Base-by-base conservation (phyloP, 768 basidiomycete genomes). In the Tephrocybe sp. region DNA sequence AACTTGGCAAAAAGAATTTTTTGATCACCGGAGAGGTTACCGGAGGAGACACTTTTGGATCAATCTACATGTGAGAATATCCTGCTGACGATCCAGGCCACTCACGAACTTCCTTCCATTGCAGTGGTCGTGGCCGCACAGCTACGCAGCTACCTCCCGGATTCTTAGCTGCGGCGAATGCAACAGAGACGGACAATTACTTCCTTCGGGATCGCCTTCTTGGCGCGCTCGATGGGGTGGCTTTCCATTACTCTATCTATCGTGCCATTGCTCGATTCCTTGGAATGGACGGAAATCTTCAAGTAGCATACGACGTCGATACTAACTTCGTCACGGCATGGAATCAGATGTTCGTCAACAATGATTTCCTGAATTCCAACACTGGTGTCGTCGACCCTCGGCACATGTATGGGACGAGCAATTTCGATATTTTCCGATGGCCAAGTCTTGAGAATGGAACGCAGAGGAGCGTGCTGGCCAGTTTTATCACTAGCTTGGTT, bases 401-500 rank as follows among this genome's bases (percentile, higher is more conserved):
- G 55, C 94, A 97, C 69, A 84, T 94, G 88, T 93, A 78, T 62
- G 94, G 94, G 34, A 85, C 86, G n/a, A 89, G 88, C 64, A 95
- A 96, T 64, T 95, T 95, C 72, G 94, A 96, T 74, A 81, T 97
- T 9, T 97, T 88, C 77, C 80, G 94, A 50, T 97, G 93, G 94
- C 92, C 91, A 3, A 85, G 88, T 69, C 66, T 97, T 60, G 82
- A 87, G 61, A 90, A 92, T 61, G 94, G 94, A 17, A 87, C 86
- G 1, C 81, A 89, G 60, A 79, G 79, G 59, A 86, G 87, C 51
- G 86, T 79, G 12, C 66, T 95, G 45, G 93, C 78, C 0, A 81
- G 86, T 10, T 96, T 95, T 64, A 77, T 96, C 59, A 83, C 85
- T 28, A 77, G 80, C 24, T 62, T 96, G 57, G 74, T 94, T 23